These are phyloP conservation scores for Alternaria hordeiaustralica DNA, from an alignment of 2,329 filamentous ascomycete genomes.

Conservation along the genomic window DNA sequence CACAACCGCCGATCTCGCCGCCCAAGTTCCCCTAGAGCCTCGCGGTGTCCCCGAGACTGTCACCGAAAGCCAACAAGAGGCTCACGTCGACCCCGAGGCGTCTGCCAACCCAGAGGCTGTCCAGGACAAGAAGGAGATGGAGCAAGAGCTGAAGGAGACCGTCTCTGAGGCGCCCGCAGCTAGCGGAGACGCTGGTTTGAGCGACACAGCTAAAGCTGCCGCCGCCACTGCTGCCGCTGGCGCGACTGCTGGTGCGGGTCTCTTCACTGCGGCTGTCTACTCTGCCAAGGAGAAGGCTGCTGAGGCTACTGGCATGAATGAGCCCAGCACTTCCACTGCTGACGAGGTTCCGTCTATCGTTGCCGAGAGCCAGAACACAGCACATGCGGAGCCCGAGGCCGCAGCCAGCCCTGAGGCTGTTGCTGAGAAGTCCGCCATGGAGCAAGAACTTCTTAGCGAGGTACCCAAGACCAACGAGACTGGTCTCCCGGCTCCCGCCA, in stretches of 20 bases:
- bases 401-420: conserved; percentile 70
- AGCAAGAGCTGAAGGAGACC: conserved; percentile 73
- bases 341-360: conserved; percentile 64
- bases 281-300: conserved; percentile 46
- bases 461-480: conserved; percentile 51
- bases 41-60: conserved; percentile 64
- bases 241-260: conserved; percentile 52
- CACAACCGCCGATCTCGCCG: conserved; percentile 57
- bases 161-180: conserved; percentile 58
- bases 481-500: conserved; percentile 36
- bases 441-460: conserved; percentile 67
- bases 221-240: conserved; percentile 42
- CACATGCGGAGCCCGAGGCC: conserved; percentile 68
- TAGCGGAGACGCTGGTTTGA: conserved; percentile 35
- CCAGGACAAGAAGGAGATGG: conserved; percentile 72
- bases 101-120: conserved; percentile 70
- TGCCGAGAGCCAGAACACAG: conserved; percentile 72
- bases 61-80: conserved; percentile 73
- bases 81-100: conserved; percentile 70
- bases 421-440: conserved; percentile 72
- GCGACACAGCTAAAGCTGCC: conserved; percentile 18
- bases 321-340: conserved; percentile 40
- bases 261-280: conserved; percentile 40
- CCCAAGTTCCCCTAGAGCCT: conserved; percentile 54
- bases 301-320: conserved; percentile 49